These are phyloP conservation scores for Acidomyces sp. DNA, from an alignment of 495 filamentous ascomycete species.

Conservation along the genomic window DNA sequence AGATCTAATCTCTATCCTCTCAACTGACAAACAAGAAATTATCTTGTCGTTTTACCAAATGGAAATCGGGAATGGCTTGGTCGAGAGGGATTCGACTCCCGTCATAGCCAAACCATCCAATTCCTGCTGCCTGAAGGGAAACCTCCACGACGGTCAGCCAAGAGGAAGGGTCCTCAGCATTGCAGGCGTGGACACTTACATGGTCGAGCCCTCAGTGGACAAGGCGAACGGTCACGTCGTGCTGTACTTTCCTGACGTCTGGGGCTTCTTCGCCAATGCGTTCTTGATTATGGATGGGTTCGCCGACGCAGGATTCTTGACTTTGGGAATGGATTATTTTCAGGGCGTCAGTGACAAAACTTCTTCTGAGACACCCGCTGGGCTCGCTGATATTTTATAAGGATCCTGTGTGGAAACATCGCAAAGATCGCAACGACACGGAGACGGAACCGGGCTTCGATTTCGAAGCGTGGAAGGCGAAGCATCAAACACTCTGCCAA, in stretches of 20 bases:
- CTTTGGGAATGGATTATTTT: conserved; percentile 34
- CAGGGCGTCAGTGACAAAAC: conserved; percentile 16
- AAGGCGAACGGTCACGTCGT: conserved; percentile 30
- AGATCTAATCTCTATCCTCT: too few species aligned
- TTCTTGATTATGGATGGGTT: conserved; percentile 33
- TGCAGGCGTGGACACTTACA: conserved; percentile 27
- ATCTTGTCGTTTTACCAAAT: too few species aligned
- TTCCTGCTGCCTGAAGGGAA: conserved; percentile 27
- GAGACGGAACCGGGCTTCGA: conserved; percentile 31
- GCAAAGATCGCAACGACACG: conserved; percentile 24
- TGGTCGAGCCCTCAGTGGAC: conserved; percentile 22
- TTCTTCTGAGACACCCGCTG: too few species aligned
- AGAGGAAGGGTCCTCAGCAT: conserved; percentile 24
- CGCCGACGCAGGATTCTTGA: conserved; percentile 31
- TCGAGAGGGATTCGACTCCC: too few species aligned
- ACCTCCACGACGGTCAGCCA: conserved; percentile 28
- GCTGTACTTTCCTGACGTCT: conserved; percentile 34
- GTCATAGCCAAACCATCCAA: conserved; percentile 26
- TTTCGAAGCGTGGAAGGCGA: conserved; percentile 31
- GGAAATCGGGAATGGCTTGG: too few species aligned
- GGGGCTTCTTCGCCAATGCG: conserved; percentile 30
- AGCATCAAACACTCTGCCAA: conserved; percentile 27
- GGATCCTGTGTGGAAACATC: conserved; percentile 33
- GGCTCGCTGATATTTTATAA: background rate
- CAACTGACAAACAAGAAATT: too few species aligned